Evolutionary conservation across 768 basidiomycete species (phyloP).

Genomic region (Suillus paluster): DNA sequence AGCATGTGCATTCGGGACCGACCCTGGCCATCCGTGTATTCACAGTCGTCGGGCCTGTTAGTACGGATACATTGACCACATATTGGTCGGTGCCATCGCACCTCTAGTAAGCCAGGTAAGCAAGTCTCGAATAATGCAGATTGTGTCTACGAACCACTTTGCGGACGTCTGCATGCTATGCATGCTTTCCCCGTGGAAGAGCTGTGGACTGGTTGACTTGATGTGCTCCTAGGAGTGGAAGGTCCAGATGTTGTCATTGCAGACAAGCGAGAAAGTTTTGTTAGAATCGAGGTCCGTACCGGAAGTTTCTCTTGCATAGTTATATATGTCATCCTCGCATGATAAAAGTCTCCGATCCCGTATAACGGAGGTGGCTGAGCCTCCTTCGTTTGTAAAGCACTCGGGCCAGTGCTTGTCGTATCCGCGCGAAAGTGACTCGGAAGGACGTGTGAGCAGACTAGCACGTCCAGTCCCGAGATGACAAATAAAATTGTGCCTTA

Average conservation of each 20-base stretch:
- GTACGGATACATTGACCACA: constrained; percentile 67
- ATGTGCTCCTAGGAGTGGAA: not conserved
- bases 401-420: not conserved
- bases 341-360: not conserved
- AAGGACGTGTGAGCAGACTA: not conserved
- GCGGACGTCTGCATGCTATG: constrained; percentile 54
- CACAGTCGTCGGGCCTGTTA: constrained; percentile 68
- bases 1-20: constrained; percentile 63
- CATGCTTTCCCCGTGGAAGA: constrained; percentile 57
- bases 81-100: constrained; percentile 69
- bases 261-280: not conserved
- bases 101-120: constrained; percentile 44
- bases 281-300: no score
- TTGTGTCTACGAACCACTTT: constrained; percentile 46
- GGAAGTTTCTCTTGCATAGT: not conserved
- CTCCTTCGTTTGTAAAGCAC: not conserved
- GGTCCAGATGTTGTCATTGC: constrained; percentile 9
- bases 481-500: no score
- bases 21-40: constrained; percentile 68
- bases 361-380: not conserved
- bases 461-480: not conserved
- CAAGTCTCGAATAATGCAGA: no score
- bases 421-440: not conserved
- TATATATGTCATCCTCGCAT: not conserved
- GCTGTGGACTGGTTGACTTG: constrained; percentile 21